Base-by-base conservation (phyloP, 164 flowering plant species). In the Magnolia changhungtana region DNA sequence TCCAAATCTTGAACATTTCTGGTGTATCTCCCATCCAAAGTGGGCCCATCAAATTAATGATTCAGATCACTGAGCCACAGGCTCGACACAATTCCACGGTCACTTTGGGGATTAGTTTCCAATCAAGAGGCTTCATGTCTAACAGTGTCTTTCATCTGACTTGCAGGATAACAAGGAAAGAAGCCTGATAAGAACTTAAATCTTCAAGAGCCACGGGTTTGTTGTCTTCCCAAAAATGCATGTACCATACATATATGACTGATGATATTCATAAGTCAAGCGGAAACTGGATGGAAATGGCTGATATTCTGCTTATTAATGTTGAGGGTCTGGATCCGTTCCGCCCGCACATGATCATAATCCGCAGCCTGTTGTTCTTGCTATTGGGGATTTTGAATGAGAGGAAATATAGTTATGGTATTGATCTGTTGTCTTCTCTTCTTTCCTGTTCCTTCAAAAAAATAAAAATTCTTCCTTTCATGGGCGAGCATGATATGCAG, bases 151-250 rank as follows among this genome's bases (percentile, higher is more conserved):
- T 3, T 31, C 6, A 4, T 27, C 23, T 50, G 27, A 77, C 69
- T 82, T 37, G 77, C 90, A 96, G 99, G 92, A 90, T 96, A 80
- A 91, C 96, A 6, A 86, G 94, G 82, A 96, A 96, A 84, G 98
- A 96, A 87, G 98, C 98, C 65, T 96, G 88, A 93, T 63, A 72
- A 69, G 18, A 49, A 71, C 29, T 58, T 71, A 24, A 27, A 27
- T 14, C 21, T 55, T 13, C 63, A 45, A 19, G 31, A 13, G 21
- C 20, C 7, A 9, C 19, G 9, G 27, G 8, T 10, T 63, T 27
- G 8, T 10, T 63, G 4, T 71, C 27, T 14, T 58, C 16, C 61
- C 69, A 29, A 20, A 20, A 55, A n/a, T 21, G 9, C 27, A 64
- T 76, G 63, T 76, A 71, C 16, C 24, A 20, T 68, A 55, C 61